Evolutionary conservation across 1,139 yeast genomes (phyloP), one percentile per base, ranked within the genome.

Genomic region (Magnusiomyces tetraspermus): DNA sequence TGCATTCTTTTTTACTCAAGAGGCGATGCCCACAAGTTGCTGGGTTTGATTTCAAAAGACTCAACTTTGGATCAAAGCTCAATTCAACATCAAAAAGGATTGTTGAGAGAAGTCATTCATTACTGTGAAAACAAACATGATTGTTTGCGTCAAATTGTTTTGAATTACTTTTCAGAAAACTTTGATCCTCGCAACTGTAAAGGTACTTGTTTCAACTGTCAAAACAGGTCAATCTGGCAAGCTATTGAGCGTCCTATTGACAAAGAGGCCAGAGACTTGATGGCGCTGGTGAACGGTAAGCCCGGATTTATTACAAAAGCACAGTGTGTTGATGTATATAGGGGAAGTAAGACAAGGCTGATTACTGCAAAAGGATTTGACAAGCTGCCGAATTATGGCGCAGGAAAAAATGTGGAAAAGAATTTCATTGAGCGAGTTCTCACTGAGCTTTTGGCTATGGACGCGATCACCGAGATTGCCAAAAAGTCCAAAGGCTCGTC

Each of bases 51-150:
- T 51, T 83, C 82, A 55, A 74, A 82, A 55, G 97, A 90, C 64
- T 77, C 76, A 52, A 51, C 47, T 19, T 68, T 87, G 57, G 84
- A 79, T 53, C 68, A 72, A 36, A 77, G 70, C 19, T 85, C 85
- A 46, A 83, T 82, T 58, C 95, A 86, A 57, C 85, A 83, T 58
- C 96, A 92, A 67, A 69, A 82, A 57, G 78, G 81, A 36, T 85
- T 88, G 65, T 71, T 92, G 58, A 76, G 87, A 53, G 90, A 87
- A 60, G 97, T 92, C 30, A 80, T 86, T 56, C 92, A 86, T 63
- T 94, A 89, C 64, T 92, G 98, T 70, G 96, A 90, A 58, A 92
- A 92, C 68, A 76, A 78, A 5, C 82, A 89, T 4, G 97, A 90
- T 67, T 92, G 99, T 66, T 78, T 98, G 56, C 76, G 98, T 57